Base-by-base conservation (phyloP, 1,284 basidiomycete species). In the Gymnopus androsaceus region DNA sequence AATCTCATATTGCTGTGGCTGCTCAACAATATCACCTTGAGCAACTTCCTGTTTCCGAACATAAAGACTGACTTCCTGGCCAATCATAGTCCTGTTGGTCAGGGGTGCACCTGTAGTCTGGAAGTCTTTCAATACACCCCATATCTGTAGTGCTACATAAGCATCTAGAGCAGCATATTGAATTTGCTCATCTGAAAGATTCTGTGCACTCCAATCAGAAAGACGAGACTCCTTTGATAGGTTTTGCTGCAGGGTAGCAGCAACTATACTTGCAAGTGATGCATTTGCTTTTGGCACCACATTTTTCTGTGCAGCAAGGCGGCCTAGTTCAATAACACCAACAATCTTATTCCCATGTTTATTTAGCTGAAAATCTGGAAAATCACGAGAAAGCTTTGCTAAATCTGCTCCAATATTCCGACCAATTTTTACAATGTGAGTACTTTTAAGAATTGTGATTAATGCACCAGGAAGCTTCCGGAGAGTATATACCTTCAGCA, bases 121-220 rank as follows among this genome's bases (percentile, higher is more conserved):
- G 45, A 33, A 21, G 34, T 52, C 28, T 27, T 56, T 53, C 6
- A 61, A 30, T 4, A 47, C 42, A 36, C 54, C 51, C 41, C 42
- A 59, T 25, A 59, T 55, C 23, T 55, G 40, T 37, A 61, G 30
- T 31, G 52, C 57, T 53, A 60, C 51, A 50, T 51, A 44, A 49
- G 58, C 62, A 61, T 63, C 60, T n/a, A n/a, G 8, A 38, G 52
- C 55, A 46, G 54, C 59, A 60, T 60, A 60, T n/a, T 50, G 17
- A 15, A 42, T 57, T 37, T 60, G 55, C 34, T 48, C 45, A 54
- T 50, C 30, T 28, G 47, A 44, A 9, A 53, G 33, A 9, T 5
- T 23, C 12, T 36, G 28, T 27, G 45, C 11, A 30, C 54, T 53
- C 59, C 59, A 60, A 30, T 60, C 55, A 37, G 51, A 55, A 30